Evolutionary conservation across 1,139 yeast genomes (phyloP).

Genomic region (Saccharomyces hybrid): DNA sequence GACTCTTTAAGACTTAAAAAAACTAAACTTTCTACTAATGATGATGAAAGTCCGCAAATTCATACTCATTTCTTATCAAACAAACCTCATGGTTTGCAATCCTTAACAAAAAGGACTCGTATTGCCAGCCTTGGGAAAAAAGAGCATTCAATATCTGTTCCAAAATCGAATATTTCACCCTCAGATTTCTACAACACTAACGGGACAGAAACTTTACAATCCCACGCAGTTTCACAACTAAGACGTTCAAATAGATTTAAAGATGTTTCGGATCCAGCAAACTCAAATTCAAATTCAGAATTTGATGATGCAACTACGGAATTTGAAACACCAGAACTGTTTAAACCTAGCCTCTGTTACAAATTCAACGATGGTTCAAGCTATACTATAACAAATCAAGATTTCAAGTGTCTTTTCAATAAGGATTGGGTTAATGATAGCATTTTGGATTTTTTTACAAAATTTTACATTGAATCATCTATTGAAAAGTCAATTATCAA

Average conservation of each 20-base stretch:
- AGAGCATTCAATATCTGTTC: background rate
- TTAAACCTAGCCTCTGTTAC: slow-evolving; percentile 47
- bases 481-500: slow-evolving; percentile 16
- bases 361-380: slow-evolving; percentile 41
- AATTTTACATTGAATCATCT: slow-evolving; percentile 44
- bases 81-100: background rate
- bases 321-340: slow-evolving; percentile 44
- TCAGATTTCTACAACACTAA: background rate
- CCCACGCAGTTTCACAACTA: slow-evolving; percentile 5
- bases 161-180: background rate
- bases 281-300: slow-evolving; percentile 15
- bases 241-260: slow-evolving; percentile 6
- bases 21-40: background rate
- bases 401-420: slow-evolving; percentile 59
- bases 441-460: slow-evolving; percentile 62
- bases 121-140: background rate
- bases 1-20: background rate
- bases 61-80: background rate
- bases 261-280: slow-evolving; percentile 1
- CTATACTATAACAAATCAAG: slow-evolving; percentile 49
- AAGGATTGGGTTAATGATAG: slow-evolving; percentile 74
- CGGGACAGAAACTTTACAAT: background rate
- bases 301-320: slow-evolving; percentile 52
- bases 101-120: background rate
- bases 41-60: background rate